Percentiles rank a stretch among this genome's conserved stretches.
Evolutionary conservation across 371 early-diverging fungal genomes (phyloP).

Genomic region (Thermomucor indicae-seudaticae): DNA sequence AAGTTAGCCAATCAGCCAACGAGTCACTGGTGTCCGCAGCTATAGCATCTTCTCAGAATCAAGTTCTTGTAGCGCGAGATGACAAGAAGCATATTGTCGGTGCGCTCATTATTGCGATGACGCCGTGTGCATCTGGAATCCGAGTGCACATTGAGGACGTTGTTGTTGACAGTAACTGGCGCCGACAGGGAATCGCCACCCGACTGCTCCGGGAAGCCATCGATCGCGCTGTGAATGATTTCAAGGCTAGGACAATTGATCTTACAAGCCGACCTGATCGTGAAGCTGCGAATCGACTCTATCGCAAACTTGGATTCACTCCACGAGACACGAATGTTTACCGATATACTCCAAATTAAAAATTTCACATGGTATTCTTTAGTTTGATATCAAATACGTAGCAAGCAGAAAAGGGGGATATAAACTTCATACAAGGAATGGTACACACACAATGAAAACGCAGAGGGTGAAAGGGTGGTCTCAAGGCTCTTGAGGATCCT

Average conservation of each 20-base stretch:
- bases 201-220: slow-evolving; percentile 22
- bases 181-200: slow-evolving; percentile 33
- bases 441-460: no score
- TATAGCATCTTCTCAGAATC: slow-evolving; percentile 16
- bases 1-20: slow-evolving; percentile 18
- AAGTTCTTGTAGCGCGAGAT: slow-evolving; percentile 16
- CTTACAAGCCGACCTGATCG: slow-evolving; percentile 43
- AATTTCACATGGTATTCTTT: slow-evolving; percentile 59
- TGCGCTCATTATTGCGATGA: slow-evolving; percentile 21
- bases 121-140: slow-evolving; percentile 32
- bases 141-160: slow-evolving; percentile 49
- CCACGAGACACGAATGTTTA: slow-evolving; percentile 43
- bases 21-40: slow-evolving; percentile 8
- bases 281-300: slow-evolving; percentile 40
- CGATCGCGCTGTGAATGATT: slow-evolving; percentile 12
- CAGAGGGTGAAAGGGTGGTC: no score
- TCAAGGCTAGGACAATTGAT: slow-evolving; percentile 33
- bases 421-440: no score
- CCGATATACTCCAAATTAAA: slow-evolving; percentile 14
- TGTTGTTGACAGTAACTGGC: slow-evolving; percentile 20
- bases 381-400: no score
- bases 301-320: slow-evolving; percentile 41
- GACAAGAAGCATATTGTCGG: slow-evolving; percentile 17
- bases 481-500: no score
- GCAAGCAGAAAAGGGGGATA: no score